phyloP scores from a whole-genome alignment of 352 stramenopile genomes.

The Phytopythium aichiense region DNA sequence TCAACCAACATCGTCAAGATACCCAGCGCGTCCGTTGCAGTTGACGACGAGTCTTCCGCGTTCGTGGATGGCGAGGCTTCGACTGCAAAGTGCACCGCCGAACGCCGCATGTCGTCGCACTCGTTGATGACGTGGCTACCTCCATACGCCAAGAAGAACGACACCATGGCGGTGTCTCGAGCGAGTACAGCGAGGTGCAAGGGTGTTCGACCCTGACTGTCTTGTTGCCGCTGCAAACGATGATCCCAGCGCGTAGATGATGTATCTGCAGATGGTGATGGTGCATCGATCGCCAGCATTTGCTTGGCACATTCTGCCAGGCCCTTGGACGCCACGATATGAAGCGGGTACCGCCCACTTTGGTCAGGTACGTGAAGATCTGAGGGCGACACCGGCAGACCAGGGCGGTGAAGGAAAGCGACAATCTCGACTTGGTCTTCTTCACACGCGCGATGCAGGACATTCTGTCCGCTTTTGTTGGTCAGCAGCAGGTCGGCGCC shows the following conservation, averaged over 20 bases:
- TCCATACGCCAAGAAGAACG: conserved; percentile 23
- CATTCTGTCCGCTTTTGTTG: conserved; percentile 31
- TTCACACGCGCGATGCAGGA: conserved; percentile 57
- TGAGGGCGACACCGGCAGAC: neutral
- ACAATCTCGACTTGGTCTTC: conserved; percentile 60
- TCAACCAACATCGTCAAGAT: conserved; percentile 24
- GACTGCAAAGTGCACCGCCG: conserved; percentile 37
- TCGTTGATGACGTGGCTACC: conserved; percentile 13
- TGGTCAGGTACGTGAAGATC: conserved; percentile 28
- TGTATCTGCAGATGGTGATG: neutral
- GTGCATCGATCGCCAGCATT: conserved; percentile 21
- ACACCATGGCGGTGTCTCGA: conserved; percentile 28
- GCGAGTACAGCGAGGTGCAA: conserved; percentile 38
- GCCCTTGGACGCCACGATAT: conserved; percentile 37
- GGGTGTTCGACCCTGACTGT: conserved; percentile 23
- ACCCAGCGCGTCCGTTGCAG: conserved; percentile 5
- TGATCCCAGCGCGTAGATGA: conserved; percentile 12
- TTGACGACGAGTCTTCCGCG: neutral
- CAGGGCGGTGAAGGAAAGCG: conserved; percentile 25
- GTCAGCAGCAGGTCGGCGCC: conserved; percentile 21
- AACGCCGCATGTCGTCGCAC: conserved; percentile 31
- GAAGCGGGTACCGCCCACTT: conserved; percentile 34
- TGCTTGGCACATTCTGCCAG: conserved; percentile 52
- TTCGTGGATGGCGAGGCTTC: conserved; percentile 18
- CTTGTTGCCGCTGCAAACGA: conserved; percentile 19